A percentile compares a stretch with the other conserved stretches of the same genome.
phyloP scores from a whole-genome alignment of 306 rosid species.

The Glycine soja region DNA sequence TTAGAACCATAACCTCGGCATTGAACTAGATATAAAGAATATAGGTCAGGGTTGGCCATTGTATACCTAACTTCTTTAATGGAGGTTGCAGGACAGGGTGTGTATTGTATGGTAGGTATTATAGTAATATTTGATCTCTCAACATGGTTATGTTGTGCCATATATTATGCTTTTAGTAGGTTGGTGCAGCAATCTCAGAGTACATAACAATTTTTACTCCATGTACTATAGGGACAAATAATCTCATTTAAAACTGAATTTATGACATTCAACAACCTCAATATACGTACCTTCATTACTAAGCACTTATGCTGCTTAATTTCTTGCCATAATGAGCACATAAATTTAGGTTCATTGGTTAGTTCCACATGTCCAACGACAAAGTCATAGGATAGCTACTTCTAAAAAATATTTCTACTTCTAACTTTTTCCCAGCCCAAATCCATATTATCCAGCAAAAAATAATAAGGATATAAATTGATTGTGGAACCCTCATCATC shows the following conservation, averaged over 20 bases:
- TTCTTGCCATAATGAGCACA: conserved; percentile 14
- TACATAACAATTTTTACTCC: not conserved
- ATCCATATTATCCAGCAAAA: conserved; percentile 20
- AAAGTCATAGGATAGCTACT: not conserved
- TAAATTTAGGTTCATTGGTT: not conserved
- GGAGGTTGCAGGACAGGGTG: not conserved
- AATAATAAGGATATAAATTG: not conserved
- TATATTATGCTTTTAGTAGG: not conserved
- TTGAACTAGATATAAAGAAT: not conserved
- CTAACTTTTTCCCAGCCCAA: conserved; percentile 4
- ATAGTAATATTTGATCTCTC: not conserved
- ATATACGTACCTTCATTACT: not conserved
- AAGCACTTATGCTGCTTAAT: not conserved
- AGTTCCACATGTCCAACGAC: not conserved
- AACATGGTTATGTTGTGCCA: not conserved
- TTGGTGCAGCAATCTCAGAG: not conserved
- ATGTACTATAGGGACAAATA: not conserved
- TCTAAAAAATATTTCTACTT: not conserved
- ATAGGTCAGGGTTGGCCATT: conserved; percentile 2
- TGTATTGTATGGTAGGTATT: not conserved
- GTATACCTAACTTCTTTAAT: not conserved
- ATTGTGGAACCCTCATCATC: conserved; percentile 5
- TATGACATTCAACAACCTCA: conserved; percentile 3
- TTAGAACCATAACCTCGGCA: conserved; percentile 11
- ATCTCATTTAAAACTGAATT: not conserved